Base-by-base conservation (phyloP, 768 basidiomycete species). In the Floccularia luteovirens region DNA sequence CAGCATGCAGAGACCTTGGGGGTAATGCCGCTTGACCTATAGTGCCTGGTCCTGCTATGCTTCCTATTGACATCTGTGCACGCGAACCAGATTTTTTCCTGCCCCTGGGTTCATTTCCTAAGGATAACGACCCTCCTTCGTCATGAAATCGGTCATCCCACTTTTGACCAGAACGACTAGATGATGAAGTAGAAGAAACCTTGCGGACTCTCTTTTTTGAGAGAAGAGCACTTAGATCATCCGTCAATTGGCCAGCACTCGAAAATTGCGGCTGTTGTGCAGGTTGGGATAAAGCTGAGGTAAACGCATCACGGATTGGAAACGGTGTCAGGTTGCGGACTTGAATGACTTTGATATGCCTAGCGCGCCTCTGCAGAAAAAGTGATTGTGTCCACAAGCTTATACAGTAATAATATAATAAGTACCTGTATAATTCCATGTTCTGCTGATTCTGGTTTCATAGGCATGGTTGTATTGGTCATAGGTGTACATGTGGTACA, bases 251-350 rank as follows among this genome's bases (percentile, higher is more conserved):
- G 21, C 79, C 76, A 50, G 72, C 61, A 5, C 69, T 53, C 1
- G 68, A 73, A 47, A 79, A 77, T 46, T 82, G 79, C 2, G 77
- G 62, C 41, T 74, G 71, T 51, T 77, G 73, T 7, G 75, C 67
- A 8, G 85, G 82, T 51, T 82, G 77, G 13, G 70, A 66, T 38
- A 90, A 67, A 14, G 86, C 84, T 17, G 84, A 82, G 14, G 87
- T 78, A 46, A 87, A 69, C 4, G 79, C 71, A 57, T 90, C 87
- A 24, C 88, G 78, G 38, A 76, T 75, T 24, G 87, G 87, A 56
- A 87, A 90, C 1, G 84, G 85, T n/a, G 88, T 84, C 25, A 90
- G 64, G 55, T 90, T 90, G 46, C 79, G 75, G 48, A 90, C 68
- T 62, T 88, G 82, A 36, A 90, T 64, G 31, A 75, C 69, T 42